These are phyloP conservation scores for Pseudogymnoascus sp. DNA, from an alignment of 2,329 filamentous ascomycete genomes.

Conservation along the genomic window DNA sequence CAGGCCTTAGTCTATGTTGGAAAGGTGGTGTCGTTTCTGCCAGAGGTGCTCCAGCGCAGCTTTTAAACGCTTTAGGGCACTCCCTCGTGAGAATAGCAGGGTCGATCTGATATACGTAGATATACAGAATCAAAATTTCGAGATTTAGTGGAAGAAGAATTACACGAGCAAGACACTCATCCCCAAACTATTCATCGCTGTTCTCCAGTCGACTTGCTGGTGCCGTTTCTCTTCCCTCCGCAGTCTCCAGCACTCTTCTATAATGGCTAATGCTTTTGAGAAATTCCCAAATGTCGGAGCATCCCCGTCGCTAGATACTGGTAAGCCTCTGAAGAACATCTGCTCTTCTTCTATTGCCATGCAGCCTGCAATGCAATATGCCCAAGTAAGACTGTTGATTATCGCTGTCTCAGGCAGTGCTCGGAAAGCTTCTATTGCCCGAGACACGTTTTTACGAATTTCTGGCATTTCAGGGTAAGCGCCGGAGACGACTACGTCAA, in stretches of 20 bases:
- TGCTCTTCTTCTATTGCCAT: conserved; percentile 15
- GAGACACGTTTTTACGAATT: conserved; percentile 12
- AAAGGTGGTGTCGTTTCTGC: neutral
- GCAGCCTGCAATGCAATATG: conserved; percentile 18
- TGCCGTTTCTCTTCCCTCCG: neutral
- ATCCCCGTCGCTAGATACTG: neutral
- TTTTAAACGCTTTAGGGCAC: neutral
- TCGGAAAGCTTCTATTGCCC: conserved; percentile 11
- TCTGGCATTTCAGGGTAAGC: conserved; percentile 13
- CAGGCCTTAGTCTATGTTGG: neutral
- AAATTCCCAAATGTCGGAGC: conserved; percentile 12
- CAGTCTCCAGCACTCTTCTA: conserved; percentile 15
- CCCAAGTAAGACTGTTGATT: conserved; percentile 17
- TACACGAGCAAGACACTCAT: neutral
- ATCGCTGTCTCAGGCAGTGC: conserved; percentile 14
- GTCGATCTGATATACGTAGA: neutral
- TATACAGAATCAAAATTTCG: neutral
- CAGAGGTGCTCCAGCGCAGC: neutral
- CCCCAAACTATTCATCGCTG: neutral
- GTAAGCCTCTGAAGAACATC: conserved; percentile 16
- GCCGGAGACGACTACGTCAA: conserved; percentile 16
- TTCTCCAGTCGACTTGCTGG: neutral
- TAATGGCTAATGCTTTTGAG: conserved; percentile 10
- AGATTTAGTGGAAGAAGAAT: neutral
- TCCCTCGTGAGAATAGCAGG: neutral